Conservation (phyloP, 345 rosid species). For the Aquilaria malaccensis region DNA sequence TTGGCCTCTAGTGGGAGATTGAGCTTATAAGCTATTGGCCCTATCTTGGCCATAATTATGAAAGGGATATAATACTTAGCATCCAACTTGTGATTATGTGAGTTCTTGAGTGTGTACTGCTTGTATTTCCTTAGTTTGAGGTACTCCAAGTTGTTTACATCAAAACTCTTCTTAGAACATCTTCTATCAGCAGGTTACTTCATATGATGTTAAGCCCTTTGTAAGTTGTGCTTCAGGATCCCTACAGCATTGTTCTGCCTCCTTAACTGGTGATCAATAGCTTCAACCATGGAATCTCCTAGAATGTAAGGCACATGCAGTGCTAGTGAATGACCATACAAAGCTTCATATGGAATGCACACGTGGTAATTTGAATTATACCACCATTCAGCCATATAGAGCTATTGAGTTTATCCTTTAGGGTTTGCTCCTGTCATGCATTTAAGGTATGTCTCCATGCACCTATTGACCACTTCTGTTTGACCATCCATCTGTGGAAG, state of each 20-base stretch:
- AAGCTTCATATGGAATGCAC: background rate
- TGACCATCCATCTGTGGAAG: slow-evolving; percentile 6
- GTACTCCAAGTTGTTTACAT: too few relatives aligned
- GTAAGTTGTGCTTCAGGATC: too few relatives aligned
- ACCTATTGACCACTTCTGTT: slow-evolving; percentile 1
- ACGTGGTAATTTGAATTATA: slow-evolving; percentile 2
- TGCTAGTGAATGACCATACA: background rate
- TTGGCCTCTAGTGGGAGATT: too few relatives aligned
- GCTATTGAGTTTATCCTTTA: background rate
- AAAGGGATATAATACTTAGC: too few relatives aligned
- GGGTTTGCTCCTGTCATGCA: background rate
- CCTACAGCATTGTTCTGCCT: background rate
- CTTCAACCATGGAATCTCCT: background rate
- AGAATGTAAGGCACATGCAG: background rate
- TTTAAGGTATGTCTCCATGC: background rate
- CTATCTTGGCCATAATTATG: too few relatives aligned
- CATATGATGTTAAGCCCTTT: too few relatives aligned
- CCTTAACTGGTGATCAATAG: background rate
- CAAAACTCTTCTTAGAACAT: too few relatives aligned
- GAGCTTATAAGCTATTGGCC: too few relatives aligned
- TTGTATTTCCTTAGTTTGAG: too few relatives aligned
- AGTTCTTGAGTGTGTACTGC: too few relatives aligned
- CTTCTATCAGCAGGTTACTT: too few relatives aligned
- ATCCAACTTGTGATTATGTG: too few relatives aligned
- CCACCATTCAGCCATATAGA: background rate